Evolutionary conservation across 2,329 filamentous ascomycete genomes (phyloP).

Genomic region (Trichoderma sp.): DNA sequence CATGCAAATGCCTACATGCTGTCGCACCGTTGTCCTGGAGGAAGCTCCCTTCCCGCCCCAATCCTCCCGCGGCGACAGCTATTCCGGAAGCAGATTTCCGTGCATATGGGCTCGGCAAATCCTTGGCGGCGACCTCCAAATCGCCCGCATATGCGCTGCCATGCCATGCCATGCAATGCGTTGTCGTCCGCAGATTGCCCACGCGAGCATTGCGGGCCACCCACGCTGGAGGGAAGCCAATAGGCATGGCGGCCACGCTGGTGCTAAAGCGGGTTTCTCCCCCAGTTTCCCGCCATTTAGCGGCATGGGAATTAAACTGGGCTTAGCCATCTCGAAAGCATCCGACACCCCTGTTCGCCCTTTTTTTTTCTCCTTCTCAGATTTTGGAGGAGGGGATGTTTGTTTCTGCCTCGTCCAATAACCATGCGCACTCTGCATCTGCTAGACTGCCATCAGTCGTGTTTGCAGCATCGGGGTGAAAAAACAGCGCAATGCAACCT

Average conservation of each 20-base stretch:
- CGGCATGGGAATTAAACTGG: too few relatives aligned
- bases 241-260: not conserved
- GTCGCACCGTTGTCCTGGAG: not conserved
- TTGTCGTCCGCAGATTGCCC: conserved; percentile 18
- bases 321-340: not conserved
- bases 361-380: not conserved
- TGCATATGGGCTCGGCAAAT: conserved; percentile 13
- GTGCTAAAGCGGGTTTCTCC: not conserved
- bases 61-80: conserved; percentile 1
- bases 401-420: not conserved
- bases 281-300: not conserved
- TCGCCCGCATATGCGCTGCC: conserved; percentile 9
- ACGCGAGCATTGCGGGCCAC: conserved; percentile 21
- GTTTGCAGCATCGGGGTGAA: not conserved
- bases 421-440: not conserved
- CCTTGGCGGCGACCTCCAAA: not conserved
- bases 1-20: not conserved
- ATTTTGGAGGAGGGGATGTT: too few relatives aligned
- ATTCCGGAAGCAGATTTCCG: conserved; percentile 9
- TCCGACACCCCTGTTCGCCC: not conserved
- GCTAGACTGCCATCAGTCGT: not conserved
- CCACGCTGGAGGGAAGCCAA: not conserved
- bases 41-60: not conserved
- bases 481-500: not conserved
- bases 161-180: conserved; percentile 6